Conservation (phyloP, 1,284 basidiomycete genomes). For the Apiotrichum domesticum region DNA sequence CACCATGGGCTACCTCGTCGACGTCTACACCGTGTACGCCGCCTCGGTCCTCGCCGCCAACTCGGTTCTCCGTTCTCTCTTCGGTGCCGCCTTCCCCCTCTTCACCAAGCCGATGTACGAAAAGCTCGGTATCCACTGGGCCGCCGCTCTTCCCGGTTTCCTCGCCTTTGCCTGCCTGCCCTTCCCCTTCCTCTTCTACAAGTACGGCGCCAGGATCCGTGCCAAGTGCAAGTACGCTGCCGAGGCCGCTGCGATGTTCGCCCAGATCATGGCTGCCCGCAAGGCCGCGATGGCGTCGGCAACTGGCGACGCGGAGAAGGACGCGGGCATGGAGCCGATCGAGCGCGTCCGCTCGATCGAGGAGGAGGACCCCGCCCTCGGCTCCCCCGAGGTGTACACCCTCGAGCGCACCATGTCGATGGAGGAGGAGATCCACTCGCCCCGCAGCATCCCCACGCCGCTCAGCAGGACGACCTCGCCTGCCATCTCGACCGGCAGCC, state of each 20-base stretch:
- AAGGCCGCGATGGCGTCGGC: slow-evolving; percentile 17
- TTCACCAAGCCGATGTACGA: slow-evolving; percentile 50
- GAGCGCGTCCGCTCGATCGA: not conserved
- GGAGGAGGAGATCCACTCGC: slow-evolving; percentile 15
- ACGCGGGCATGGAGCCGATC: not conserved
- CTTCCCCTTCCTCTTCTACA: slow-evolving; percentile 50
- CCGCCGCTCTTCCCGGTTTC: slow-evolving; percentile 59
- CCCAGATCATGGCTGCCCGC: slow-evolving; percentile 34
- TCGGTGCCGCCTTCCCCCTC: slow-evolving; percentile 61
- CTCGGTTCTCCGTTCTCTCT: slow-evolving; percentile 60
- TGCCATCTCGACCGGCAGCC: not conserved
- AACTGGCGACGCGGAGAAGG: slow-evolving; percentile 13
- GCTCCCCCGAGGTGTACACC: slow-evolving; percentile 13
- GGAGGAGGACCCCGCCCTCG: slow-evolving; percentile 5
- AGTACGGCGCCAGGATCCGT: slow-evolving; percentile 56
- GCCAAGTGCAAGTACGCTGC: slow-evolving; percentile 52
- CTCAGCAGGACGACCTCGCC: not conserved
- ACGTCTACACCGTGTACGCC: slow-evolving; percentile 52
- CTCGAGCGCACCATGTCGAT: slow-evolving; percentile 18
- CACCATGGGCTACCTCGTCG: slow-evolving; percentile 59
- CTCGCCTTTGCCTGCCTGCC: slow-evolving; percentile 57
- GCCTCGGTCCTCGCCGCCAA: slow-evolving; percentile 65
- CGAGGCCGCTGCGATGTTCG: slow-evolving; percentile 37
- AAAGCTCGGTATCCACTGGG: slow-evolving; percentile 60
- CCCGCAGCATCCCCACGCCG: slow-evolving; percentile 1